Base-by-base conservation (phyloP, 805 yeast genomes). In the Clavispora vitiphila region DNA sequence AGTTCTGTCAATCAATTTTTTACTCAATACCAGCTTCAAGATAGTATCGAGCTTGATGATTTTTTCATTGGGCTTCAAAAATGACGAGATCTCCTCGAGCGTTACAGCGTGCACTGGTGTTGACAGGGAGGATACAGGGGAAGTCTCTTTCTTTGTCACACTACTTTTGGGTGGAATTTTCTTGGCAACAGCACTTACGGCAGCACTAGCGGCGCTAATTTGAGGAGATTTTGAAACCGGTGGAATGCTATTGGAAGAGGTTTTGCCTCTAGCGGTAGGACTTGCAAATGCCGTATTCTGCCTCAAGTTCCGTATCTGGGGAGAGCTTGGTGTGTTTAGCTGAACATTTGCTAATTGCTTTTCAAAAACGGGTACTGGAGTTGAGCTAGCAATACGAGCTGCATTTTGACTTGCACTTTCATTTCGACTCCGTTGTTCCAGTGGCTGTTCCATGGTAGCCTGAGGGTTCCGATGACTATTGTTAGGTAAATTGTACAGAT, bases 21-120 rank as follows among this genome's bases (percentile, higher is more conserved):
- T 62, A 31, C 60, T 56, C 30, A 69, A 50, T 40, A 58, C 57
- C 67, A 64, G 69, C 48, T 65, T 67, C 16, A 66, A 47, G 9
- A 69, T 58, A 3, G 55, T 58, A 43, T 68, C 74, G 52, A 69
- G 55, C 43, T 69, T 69, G 34, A 69, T 51, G 16, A 69, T 67
- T 47, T 68, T 68, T 39, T 69, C 75, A 19, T 60, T 56, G 5
- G 60, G 53, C 2, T 49, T 48, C 21, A 69, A 51, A 11, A 69
- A 48, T 1, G 51, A 50, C 2, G 68, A 59, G 10, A 69, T 53
- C 34, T 68, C 74, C 22, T 53, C 58, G 40, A 69, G 58, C 22
- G 56, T 60, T 25, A 69, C 60, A 9, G 40, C 34, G 14, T 48
- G 22, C 19, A 15, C 4, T 8, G 32, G 9, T 3, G 32, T 19